These are phyloP conservation scores for Colletotrichum simmondsii DNA, from an alignment of 2,329 filamentous ascomycete species.

Conservation along the genomic window DNA sequence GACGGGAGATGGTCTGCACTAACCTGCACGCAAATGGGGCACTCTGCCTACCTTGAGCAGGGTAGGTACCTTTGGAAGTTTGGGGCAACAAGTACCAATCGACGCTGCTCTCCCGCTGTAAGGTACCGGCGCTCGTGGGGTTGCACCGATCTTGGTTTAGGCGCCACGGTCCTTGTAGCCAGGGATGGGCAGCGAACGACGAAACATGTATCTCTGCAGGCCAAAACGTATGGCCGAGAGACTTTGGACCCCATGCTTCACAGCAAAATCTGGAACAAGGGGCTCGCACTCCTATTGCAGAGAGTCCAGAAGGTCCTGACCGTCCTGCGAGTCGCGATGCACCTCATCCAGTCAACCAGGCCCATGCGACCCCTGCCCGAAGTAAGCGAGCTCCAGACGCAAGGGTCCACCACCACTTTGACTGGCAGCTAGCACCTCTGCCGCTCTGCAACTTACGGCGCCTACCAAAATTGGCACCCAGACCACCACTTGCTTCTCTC, in stretches of 20 bases:
- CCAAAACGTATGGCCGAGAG: conserved; percentile 12
- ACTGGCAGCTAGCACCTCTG: conserved; percentile 25
- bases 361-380: conserved; percentile 24
- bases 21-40: conserved; percentile 1
- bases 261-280: conserved; percentile 34
- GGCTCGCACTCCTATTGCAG: conserved; percentile 7
- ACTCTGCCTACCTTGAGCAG: too few relatives aligned
- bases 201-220: conserved; percentile 21
- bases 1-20: conserved; percentile 32
- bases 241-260: conserved; percentile 26
- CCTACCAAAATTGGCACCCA: conserved; percentile 31
- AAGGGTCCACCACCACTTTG: conserved; percentile 26
- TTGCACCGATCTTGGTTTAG: conserved; percentile 25
- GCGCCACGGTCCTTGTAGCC: conserved; percentile 12
- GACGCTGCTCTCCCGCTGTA: conserved; percentile 6
- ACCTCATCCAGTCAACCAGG: conserved; percentile 37
- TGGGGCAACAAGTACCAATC: conserved; percentile 1
- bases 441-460: conserved; percentile 29
- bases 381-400: conserved; percentile 31
- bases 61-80: background rate
- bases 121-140: conserved; percentile 19
- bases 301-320: background rate
- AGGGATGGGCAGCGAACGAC: conserved; percentile 18
- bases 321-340: conserved; percentile 18
- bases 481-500: background rate